Conservation (phyloP, 1,139 yeast species). For the Nakaseomyces bracarensis region DNA sequence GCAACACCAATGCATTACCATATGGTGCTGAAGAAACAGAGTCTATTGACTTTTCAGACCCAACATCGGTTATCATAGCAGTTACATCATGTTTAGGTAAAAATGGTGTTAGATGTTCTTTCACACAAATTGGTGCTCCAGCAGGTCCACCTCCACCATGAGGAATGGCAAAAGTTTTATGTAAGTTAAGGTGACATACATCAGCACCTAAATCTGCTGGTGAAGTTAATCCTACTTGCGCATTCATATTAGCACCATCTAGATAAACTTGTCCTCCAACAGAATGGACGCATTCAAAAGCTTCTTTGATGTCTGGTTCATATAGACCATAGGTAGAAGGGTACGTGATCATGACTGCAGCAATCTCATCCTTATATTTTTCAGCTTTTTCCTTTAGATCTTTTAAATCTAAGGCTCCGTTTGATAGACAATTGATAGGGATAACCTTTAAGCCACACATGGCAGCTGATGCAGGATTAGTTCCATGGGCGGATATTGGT, state of each 20-base stretch:
- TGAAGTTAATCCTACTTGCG: conserved; percentile 93
- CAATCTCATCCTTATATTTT: conserved; percentile 59
- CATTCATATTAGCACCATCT: conserved; percentile 99
- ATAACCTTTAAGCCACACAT: conserved; percentile 95
- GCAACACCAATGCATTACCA: conserved; percentile 89
- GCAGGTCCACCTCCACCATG: conserved; percentile 99
- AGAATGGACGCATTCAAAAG: conserved; percentile 73
- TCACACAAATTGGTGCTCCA: conserved; percentile 96
- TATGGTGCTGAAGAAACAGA: conserved; percentile 91
- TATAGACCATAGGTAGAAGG: conserved; percentile 96
- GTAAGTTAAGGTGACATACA: conserved; percentile 92
- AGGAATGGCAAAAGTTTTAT: conserved; percentile 94
- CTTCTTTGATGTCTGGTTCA: conserved; percentile 82
- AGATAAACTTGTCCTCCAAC: conserved; percentile 93
- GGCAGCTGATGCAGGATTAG: conserved; percentile 97
- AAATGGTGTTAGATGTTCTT: conserved; percentile 69
- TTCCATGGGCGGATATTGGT: conserved; percentile 97
- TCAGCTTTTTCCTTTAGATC: conserved; percentile 71
- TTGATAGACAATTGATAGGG: conserved; percentile 73
- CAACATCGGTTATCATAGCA: conserved; percentile 43
- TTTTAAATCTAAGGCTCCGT: conserved; percentile 77
- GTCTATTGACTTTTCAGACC: conserved; percentile 46
- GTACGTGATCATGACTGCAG: conserved; percentile 92
- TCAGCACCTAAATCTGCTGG: conserved; percentile 99
- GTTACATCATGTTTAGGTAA: conserved; percentile 71